Evolutionary conservation across 768 basidiomycete species (phyloP).

Genomic region (Lactarius sanguifluus): DNA sequence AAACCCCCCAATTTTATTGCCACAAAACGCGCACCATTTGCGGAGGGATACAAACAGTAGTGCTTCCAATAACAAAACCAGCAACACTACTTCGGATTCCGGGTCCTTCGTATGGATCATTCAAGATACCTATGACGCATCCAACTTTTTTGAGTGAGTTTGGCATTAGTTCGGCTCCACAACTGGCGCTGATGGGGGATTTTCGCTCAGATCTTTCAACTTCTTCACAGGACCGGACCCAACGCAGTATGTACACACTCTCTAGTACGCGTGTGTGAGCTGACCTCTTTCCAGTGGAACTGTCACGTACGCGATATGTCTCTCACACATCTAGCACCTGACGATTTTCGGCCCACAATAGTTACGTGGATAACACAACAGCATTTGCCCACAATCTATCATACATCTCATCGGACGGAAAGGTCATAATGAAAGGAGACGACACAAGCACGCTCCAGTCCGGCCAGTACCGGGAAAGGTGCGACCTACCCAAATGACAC

Average conservation of each 20-base stretch:
- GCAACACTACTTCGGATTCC: slow-evolving; percentile 19
- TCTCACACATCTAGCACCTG: not conserved
- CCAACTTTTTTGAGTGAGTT: slow-evolving; percentile 31
- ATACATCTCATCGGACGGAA: slow-evolving; percentile 55
- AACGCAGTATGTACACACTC: slow-evolving; percentile 29
- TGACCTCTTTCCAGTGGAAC: slow-evolving; percentile 50
- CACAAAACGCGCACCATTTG: slow-evolving; percentile 13
- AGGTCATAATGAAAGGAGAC: slow-evolving; percentile 77
- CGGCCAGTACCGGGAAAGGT: slow-evolving; percentile 66
- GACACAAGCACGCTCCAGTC: slow-evolving; percentile 54
- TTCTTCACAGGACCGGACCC: slow-evolving; percentile 22
- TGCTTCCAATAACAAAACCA: slow-evolving; percentile 13
- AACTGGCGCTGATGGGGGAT: not conserved
- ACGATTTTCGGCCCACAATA: slow-evolving; percentile 34
- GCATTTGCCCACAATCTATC: slow-evolving; percentile 57
- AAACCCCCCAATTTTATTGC: not conserved
- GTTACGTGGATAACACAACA: slow-evolving; percentile 57
- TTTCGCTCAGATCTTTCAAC: slow-evolving; percentile 18
- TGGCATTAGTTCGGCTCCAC: not conserved
- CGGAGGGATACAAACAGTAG: slow-evolving; percentile 15
- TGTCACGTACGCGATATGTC: slow-evolving; percentile 54
- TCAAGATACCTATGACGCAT: slow-evolving; percentile 25
- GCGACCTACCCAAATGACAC: slow-evolving; percentile 7
- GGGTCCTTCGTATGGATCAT: slow-evolving; percentile 24
- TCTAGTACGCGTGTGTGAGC: not conserved